Evolutionary conservation across 192 early-diverging fungal species (phyloP), one percentile per base, ranked within the genome.

Genomic region (Podila verticillata): DNA sequence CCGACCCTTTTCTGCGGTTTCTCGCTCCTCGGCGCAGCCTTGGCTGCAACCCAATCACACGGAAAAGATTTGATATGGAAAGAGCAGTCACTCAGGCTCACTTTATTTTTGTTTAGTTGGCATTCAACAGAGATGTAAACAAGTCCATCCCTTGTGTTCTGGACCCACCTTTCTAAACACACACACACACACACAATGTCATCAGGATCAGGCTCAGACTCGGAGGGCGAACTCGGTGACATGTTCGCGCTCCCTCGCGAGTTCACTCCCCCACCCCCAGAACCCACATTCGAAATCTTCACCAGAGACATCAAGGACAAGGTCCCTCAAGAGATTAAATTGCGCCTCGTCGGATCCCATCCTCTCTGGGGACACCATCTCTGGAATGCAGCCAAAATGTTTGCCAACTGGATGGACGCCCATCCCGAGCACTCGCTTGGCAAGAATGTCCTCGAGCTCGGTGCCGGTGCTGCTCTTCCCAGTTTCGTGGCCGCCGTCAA

Each of bases 371-470:
- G 88, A 19, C 96, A 98, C 73, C 83, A 91, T 51, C 87, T 98
- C 31, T 98, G 96, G 96, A 98, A 98, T 66, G 95, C 96, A 4
- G 93, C 94, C 49, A 91, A 92, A 73, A 88, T 88, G 34, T 89
- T 96, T 86, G 89, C 95, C 32, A 85, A 89, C 61, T 90, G 93
- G 72, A 83, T 98, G 59, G 96, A 98, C 67, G 63, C 84, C 36
- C 83, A 92, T 65, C 90, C 90, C 44, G 79, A 86, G 20, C 65
- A 93, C 13, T 85, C 89, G 10, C 34, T 60, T 3, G 82, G 81
- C 54, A 95, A 93, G 66, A 84, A 74, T 9, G 90, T 96, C 0
- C 73, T 97, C 26, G 96, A 97, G 79, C 82, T 97, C 12, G 95
- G 96, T 1, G 93, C 94, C 6, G 96, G 93, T 5, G 96, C 94